These are phyloP conservation scores for Nannizziopsis barbatae DNA, from an alignment of 2,329 filamentous ascomycete species.

Conservation along the genomic window DNA sequence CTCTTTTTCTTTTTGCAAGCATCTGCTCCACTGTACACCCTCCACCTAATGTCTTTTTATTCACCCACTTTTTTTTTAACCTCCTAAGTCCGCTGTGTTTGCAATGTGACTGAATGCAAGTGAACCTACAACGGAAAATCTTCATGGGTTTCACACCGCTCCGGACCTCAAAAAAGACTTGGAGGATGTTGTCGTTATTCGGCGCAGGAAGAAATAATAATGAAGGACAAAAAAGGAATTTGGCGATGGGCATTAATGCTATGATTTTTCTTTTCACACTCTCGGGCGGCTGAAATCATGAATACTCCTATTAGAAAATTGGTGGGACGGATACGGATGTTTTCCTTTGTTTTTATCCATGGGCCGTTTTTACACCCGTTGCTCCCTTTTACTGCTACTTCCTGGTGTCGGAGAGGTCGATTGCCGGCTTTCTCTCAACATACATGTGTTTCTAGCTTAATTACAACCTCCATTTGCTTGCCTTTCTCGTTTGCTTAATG, in stretches of 20 bases:
- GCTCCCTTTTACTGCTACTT: not conserved
- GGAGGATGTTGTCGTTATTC: constrained; percentile 1
- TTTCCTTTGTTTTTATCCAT: constrained; percentile 5
- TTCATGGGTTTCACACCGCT: no score
- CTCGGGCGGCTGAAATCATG: constrained; percentile 10
- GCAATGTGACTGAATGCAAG: no score
- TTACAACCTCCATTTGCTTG: not conserved
- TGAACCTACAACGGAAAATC: no score
- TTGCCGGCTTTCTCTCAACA: not conserved
- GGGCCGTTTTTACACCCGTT: not conserved
- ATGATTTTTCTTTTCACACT: constrained; percentile 2
- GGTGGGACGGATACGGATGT: constrained; percentile 10
- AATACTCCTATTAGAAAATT: constrained; percentile 3
- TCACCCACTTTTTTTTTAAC: not conserved
- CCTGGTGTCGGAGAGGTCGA: no score
- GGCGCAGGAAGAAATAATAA: constrained; percentile 4
- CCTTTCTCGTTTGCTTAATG: no score
- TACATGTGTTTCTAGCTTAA: constrained; percentile 9
- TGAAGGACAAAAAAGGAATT: not conserved
- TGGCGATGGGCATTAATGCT: constrained; percentile 7
- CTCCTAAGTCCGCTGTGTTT: not conserved
- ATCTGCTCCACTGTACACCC: not conserved
- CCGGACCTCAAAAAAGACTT: not conserved
- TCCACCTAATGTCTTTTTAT: constrained; percentile 4
- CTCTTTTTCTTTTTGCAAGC: not conserved